phyloP scores from a whole-genome alignment of 495 filamentous ascomycete genomes.

The Xylaria cubensis region DNA sequence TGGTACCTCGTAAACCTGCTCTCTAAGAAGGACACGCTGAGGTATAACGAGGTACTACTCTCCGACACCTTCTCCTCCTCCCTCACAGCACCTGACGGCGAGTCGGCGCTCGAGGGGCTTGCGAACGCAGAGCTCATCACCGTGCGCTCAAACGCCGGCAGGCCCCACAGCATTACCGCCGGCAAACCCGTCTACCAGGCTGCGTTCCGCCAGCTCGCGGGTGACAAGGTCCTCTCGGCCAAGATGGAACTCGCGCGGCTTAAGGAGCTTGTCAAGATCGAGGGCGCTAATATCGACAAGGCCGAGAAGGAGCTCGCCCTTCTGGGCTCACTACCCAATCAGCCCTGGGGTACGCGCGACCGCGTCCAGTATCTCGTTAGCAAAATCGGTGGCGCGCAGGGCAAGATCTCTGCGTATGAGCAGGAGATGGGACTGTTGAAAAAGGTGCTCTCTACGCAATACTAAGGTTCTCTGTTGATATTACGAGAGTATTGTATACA shows the following conservation, averaged over 20 bases:
- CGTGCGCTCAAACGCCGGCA: constrained; percentile 73
- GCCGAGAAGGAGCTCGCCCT: constrained; percentile 78
- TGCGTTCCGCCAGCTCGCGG: constrained; percentile 73
- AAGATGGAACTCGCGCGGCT: constrained; percentile 77
- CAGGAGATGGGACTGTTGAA: constrained; percentile 72
- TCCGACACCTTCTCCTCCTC: constrained; percentile 71
- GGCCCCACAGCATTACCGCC: constrained; percentile 75
- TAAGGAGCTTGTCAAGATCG: constrained; percentile 69
- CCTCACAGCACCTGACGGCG: constrained; percentile 58
- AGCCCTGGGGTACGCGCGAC: constrained; percentile 65
- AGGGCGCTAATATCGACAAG: constrained; percentile 77
- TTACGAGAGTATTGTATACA: neutral
- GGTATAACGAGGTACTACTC: constrained; percentile 84
- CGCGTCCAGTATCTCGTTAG: constrained; percentile 73
- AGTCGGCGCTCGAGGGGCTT: constrained; percentile 76
- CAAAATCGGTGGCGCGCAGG: constrained; percentile 75
- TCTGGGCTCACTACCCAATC: constrained; percentile 64
- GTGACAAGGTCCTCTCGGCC: constrained; percentile 74
- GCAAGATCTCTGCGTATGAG: constrained; percentile 78
- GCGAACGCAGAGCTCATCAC: constrained; percentile 89
- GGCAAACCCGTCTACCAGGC: constrained; percentile 88
- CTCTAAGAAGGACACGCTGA: constrained; percentile 63
- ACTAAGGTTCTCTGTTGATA: constrained; percentile 5
- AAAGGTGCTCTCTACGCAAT: constrained; percentile 55
- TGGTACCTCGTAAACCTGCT: constrained; percentile 86